Evolutionary conservation across 495 filamentous ascomycete genomes (phyloP), one percentile per base, ranked within the genome.

Genomic region (Rusavskia elegans): DNA sequence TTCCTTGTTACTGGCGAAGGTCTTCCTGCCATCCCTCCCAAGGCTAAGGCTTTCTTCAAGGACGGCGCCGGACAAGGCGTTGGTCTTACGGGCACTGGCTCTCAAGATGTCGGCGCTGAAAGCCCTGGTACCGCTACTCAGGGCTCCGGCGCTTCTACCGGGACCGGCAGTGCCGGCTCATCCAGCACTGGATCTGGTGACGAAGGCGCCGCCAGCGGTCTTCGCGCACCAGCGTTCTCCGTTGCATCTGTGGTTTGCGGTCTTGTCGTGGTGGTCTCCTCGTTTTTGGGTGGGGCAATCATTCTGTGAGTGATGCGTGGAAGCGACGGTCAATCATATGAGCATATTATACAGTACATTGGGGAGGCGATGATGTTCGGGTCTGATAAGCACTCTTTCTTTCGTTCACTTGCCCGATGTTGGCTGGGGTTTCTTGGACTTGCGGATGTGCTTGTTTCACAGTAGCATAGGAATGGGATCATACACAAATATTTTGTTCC

Each of bases 11-110:
- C 64, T 17, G 70, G 68, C 53, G 71, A 81, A 52, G 61, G 68
- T 25, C 81, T 97, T 11, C 90, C 90, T 2, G 77, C 79, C 39
- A 84, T 96, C 20, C 90, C 90, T 5, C 61, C 65, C 0, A 74
- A 67, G 19, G 87, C 85, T 21, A 62, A 72, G 63, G 68, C 82
- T 69, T 85, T 75, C 68, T 79, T 93, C 75, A 78, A 65, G 44
- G 63, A 77, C 5, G 86, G 87, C 59, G 87, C 87, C 49, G 87
- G 88, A 46, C 69, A 66, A 21, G 85, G 82, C 2, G 73, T 73
- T 0, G 88, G 88, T 53, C 82, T 95, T 45, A 65, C 63, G 6
- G 88, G 88, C 11, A 53, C 67, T 32, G 87, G 88, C 37, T 86
- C 81, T 51, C 84, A 89, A 71, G 75, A 80, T 51, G 74, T 80